Base-by-base conservation (phyloP, 257 asterid genomes). In the Asclepias syriaca region DNA sequence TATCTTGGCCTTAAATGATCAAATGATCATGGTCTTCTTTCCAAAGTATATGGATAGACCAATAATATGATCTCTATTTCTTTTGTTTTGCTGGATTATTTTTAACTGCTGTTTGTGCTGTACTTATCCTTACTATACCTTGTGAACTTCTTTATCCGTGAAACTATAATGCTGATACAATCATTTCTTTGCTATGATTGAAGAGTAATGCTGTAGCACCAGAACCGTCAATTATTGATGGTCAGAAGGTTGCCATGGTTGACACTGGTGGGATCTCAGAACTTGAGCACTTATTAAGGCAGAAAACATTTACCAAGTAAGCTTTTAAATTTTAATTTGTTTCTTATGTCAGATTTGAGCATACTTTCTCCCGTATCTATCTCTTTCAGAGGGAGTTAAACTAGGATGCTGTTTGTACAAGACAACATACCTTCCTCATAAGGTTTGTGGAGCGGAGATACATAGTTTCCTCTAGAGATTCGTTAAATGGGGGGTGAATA, bases 221-320 rank as follows among this genome's bases (percentile, higher is more conserved):
- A 49, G 84, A 77, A 75, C 80, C 81, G 7, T 74, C 69, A 54
- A 72, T 65, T 66, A 80, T 50, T 78, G 84, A 80, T 68, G 71
- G 71, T 74, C 83, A 74, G 72, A 80, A 79, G 75, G 80, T 80
- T 32, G 27, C 69, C 71, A 73, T 64, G 68, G 77, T 82, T 27
- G 81, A 58, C 58, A 66, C 77, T 79, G 79, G 77, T 72, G 79
- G 77, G 53, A 68, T 94, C 58, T 78, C 87, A 66, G 96, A 85
- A 80, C 93, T 94, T 70, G 98, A 91, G 83, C 85, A 86, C 57
- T 78, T 87, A 82, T 79, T 94, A 80, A 89, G 81, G 86, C 90
- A 84, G 74, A 89, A 87, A 78, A 84, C 85, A 29, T 91, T 94
- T 77, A 84, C 87, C 67, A 88, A 90, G 98, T 89, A 71, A 79